A percentile compares a stretch with the other conserved stretches of the same genome.
These are phyloP conservation scores for Aspergillus steynii DNA, from an alignment of 495 filamentous ascomycete species.

Conservation along the genomic window DNA sequence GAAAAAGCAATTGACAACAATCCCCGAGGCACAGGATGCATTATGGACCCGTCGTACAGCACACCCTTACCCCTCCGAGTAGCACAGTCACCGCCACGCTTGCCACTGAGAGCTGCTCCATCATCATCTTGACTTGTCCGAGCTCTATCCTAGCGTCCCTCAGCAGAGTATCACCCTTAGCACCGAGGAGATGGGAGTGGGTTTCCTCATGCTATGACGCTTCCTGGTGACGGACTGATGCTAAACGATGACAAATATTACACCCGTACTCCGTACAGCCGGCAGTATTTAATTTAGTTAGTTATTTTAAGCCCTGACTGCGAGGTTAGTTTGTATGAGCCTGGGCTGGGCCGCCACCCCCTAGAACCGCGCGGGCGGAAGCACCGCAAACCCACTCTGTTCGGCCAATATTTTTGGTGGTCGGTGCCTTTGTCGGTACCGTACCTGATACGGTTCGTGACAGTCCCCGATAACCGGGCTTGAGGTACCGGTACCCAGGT, in stretches of 20 bases:
- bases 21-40: constrained; percentile 1
- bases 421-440: constrained; percentile 18
- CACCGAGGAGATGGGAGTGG: too few species aligned
- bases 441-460: constrained; percentile 21
- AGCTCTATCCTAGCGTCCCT: too few species aligned
- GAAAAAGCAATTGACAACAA: constrained; percentile 2
- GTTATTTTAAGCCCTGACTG: constrained; percentile 15
- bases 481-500: constrained; percentile 6
- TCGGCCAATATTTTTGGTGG: constrained; percentile 21
- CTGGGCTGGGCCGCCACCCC: constrained; percentile 36
- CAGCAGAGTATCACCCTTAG: too few species aligned
- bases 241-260: too few species aligned
- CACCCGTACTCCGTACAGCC: too few species aligned
- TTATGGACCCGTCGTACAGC: constrained; percentile 6
- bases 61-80: background rate
- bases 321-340: constrained; percentile 7
- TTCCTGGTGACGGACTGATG: too few species aligned
- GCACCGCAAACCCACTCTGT: constrained; percentile 29
- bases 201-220: too few species aligned
- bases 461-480: background rate
- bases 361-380: constrained; percentile 34
- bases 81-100: constrained; percentile 3
- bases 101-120: background rate
- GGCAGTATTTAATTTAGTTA: background rate
- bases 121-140: background rate